Percentiles rank a stretch among this genome's conserved stretches.
phyloP scores from a whole-genome alignment of 2,329 filamentous ascomycete species.

The Phyllachora maydis region DNA sequence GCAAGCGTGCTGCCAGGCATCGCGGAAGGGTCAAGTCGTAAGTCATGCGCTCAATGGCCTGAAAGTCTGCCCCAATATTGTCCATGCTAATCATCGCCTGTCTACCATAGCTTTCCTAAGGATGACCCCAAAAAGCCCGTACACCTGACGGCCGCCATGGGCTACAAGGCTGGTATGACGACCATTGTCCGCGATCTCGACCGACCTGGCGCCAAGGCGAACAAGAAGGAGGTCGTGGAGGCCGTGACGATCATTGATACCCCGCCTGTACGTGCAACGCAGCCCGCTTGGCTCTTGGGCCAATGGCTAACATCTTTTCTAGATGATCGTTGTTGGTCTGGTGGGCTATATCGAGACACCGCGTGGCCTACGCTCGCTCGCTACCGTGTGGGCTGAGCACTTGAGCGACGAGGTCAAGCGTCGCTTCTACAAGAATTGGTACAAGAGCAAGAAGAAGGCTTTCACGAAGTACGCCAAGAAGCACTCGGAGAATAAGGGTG shows the following conservation, averaged over 20 bases:
- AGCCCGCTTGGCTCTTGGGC: conserved; percentile 57
- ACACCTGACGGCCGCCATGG: conserved; percentile 94
- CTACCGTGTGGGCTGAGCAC: conserved; percentile 99
- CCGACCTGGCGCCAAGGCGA: conserved; percentile 95
- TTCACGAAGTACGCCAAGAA: conserved; percentile 99
- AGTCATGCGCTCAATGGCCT: conserved; percentile 15
- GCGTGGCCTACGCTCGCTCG: conserved; percentile 96
- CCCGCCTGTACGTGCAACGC: conserved; percentile 82
- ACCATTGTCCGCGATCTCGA: conserved; percentile 98
- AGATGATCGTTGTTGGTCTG: conserved; percentile 99
- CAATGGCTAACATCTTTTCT: conserved; percentile 48
- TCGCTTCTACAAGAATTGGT: conserved; percentile 99
- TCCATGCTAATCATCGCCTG: background rate
- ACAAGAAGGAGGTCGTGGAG: conserved; percentile 97
- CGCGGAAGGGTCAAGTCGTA: conserved; percentile 97
- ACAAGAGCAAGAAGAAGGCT: conserved; percentile 99
- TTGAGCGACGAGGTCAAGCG: conserved; percentile 97
- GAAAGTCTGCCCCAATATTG: conserved; percentile 2
- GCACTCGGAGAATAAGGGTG: conserved; percentile 83
- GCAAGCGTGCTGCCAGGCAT: conserved; percentile 88
- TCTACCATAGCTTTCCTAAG: conserved; percentile 74
- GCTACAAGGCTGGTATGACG: conserved; percentile 99
- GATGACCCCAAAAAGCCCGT: conserved; percentile 99
- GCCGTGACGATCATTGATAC: conserved; percentile 77
- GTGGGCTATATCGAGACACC: conserved; percentile 99